phyloP scores from a whole-genome alignment of 1,284 basidiomycete species.

The Meira miltonrushii region DNA sequence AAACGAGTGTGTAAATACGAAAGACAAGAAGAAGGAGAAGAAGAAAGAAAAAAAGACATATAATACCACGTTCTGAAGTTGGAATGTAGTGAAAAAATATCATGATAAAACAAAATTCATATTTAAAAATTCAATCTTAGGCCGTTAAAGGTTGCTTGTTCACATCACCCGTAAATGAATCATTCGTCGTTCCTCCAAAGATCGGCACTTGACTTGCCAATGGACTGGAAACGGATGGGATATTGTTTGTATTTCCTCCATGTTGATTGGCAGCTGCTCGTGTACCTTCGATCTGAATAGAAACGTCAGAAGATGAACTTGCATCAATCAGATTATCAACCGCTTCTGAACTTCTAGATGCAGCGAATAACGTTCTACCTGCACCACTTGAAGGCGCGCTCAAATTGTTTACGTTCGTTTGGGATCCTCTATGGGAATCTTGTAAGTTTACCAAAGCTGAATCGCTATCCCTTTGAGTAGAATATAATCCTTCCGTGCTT shows the following conservation, averaged over 20 bases:
- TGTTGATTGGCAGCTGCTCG: neutral
- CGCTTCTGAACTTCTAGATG: neutral
- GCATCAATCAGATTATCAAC: constrained; percentile 10
- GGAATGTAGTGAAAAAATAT: no score
- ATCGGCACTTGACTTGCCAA: constrained; percentile 6
- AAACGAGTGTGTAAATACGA: no score
- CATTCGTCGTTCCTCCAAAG: neutral
- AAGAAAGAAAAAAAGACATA: no score
- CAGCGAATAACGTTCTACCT: neutral
- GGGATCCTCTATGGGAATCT: neutral
- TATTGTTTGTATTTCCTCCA: neutral
- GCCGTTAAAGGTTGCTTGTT: no score
- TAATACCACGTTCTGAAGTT: no score
- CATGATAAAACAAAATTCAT: no score
- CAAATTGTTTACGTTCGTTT: neutral
- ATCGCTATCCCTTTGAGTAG: neutral
- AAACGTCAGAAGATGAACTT: neutral
- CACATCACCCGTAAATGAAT: no score
- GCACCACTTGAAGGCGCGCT: no score
- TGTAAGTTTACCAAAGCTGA: constrained; percentile 5
- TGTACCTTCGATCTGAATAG: neutral
- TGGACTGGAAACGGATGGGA: constrained; percentile 1
- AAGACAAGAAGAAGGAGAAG: no score
- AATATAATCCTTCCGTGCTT: constrained; percentile 1
- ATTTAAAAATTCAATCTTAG: no score